A percentile compares a stretch with the other conserved stretches of the same genome.
Evolutionary conservation across 75 land plant species (phyloP).

Genomic region (Pinus albicaulis): DNA sequence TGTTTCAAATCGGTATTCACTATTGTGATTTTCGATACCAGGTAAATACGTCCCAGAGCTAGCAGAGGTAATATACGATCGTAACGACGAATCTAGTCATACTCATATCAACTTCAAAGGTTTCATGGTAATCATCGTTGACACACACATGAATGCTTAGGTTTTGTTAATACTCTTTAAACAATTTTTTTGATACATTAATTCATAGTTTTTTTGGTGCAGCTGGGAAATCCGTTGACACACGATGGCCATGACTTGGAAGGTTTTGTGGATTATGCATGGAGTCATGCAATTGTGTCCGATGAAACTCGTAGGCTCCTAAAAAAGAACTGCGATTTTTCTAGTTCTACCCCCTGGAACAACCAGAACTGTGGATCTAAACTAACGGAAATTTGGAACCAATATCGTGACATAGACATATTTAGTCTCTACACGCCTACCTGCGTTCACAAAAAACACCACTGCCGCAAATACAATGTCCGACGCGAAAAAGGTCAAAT

Average conservation of each 20-base stretch:
- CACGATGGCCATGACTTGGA: slow-evolving; percentile 38
- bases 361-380: slow-evolving; percentile 10
- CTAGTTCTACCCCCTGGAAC: slow-evolving; percentile 29
- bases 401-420: slow-evolving; percentile 51
- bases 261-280: slow-evolving; percentile 64
- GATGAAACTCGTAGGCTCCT: slow-evolving; percentile 44
- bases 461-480: too few relatives aligned
- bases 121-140: slow-evolving; percentile 42
- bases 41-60: slow-evolving; percentile 75
- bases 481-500: too few relatives aligned
- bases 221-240: slow-evolving; percentile 73
- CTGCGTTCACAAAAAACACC: slow-evolving; percentile 13
- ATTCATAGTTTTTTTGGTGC: background rate
- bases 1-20: too few relatives aligned
- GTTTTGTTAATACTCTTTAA: too few relatives aligned
- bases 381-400: slow-evolving; percentile 36
- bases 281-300: slow-evolving; percentile 75
- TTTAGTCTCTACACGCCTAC: slow-evolving; percentile 59
- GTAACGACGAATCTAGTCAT: slow-evolving; percentile 24
- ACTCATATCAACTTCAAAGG: slow-evolving; percentile 57
- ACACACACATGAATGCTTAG: too few relatives aligned
- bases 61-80: slow-evolving; percentile 61
- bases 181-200: too few relatives aligned
- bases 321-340: slow-evolving; percentile 38
- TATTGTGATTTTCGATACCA: slow-evolving; percentile 7